Base-by-base conservation (phyloP, 306 rosid genomes). In the Phaseolus lunatus region DNA sequence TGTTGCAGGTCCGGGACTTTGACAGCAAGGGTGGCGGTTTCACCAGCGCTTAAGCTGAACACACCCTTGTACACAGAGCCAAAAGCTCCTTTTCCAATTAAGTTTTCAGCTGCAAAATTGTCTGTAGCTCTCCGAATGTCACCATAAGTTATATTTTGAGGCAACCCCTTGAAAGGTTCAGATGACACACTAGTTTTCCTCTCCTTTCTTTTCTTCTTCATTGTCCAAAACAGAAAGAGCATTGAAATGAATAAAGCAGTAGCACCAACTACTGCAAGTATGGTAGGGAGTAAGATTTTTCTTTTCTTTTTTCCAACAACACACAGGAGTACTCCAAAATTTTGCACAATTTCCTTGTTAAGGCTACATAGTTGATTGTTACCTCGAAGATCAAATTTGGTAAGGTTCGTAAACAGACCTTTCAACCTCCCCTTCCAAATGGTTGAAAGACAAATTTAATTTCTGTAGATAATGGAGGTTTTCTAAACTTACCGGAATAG, bases 51-150 rank as follows among this genome's bases (percentile, higher is more conserved):
- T 64, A 85, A 87, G 5, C 81, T 85, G 72, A 94, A 85, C 5
- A 83, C 81, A 35, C 93, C 98, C 72, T 87, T 91, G 52, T 90
- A 90, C 77, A 94, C 98, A 52, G 70, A 82, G 10, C 97, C 97
- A 81, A 90, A 95, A 44, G 90, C 85, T 44, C 98, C 97, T 73
- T 88, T 90, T 5, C 97, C 98, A 64, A 94, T 58, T 70, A 91
- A 82, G 82, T 90, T 94, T 72, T 88, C 90, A 3, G 83, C 84
- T 16, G 98, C 90, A 83, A 94, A 94, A 57, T 89, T 91, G 78
- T 87, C 82, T 67, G 98, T 94, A 58, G 97, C 97, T 11, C 85
- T 86, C 67, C 77, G 87, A 26, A 93, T 90, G 62, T 91, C 97
- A 54, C 85, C 78, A 81, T 90, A 91, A 16, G 85, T 50, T 59